Evolutionary conservation across 768 basidiomycete genomes (phyloP).

Genomic region (Hypholoma fasciculare): DNA sequence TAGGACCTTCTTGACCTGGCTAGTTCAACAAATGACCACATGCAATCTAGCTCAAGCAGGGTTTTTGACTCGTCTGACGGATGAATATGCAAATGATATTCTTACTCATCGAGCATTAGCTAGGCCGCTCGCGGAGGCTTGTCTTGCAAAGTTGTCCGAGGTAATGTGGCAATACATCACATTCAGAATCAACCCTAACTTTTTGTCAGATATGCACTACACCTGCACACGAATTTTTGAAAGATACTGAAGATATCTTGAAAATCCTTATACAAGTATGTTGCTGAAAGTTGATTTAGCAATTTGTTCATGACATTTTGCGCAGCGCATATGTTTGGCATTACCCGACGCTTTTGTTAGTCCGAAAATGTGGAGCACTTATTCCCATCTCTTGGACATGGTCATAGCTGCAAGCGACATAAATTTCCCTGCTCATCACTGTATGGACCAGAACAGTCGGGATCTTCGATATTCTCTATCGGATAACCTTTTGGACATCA

Average conservation of each 20-base stretch:
- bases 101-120: constrained; percentile 65
- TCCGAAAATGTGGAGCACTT: constrained; percentile 63
- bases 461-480: constrained; percentile 50
- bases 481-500: constrained; percentile 68
- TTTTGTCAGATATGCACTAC: constrained; percentile 50
- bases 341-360: constrained; percentile 74
- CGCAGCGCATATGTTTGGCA: constrained; percentile 68
- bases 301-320: constrained; percentile 7
- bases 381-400: constrained; percentile 47
- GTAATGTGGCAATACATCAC: constrained; percentile 29
- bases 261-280: constrained; percentile 63
- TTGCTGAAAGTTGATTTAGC: not conserved
- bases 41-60: constrained; percentile 84
- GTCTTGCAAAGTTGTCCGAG: constrained; percentile 65
- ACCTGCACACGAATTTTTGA: constrained; percentile 55
- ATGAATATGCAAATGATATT: constrained; percentile 79
- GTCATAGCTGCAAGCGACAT: constrained; percentile 44
- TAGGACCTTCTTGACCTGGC: constrained; percentile 74
- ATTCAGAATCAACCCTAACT: not conserved
- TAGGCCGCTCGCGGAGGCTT: constrained; percentile 72
- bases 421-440: constrained; percentile 27
- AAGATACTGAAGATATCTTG: constrained; percentile 51
- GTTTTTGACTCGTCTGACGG: constrained; percentile 72
- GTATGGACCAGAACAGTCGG: constrained; percentile 38
- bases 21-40: constrained; percentile 72